Evolutionary conservation across 768 basidiomycete genomes (phyloP).

Genomic region (Phaffia tasmanica): DNA sequence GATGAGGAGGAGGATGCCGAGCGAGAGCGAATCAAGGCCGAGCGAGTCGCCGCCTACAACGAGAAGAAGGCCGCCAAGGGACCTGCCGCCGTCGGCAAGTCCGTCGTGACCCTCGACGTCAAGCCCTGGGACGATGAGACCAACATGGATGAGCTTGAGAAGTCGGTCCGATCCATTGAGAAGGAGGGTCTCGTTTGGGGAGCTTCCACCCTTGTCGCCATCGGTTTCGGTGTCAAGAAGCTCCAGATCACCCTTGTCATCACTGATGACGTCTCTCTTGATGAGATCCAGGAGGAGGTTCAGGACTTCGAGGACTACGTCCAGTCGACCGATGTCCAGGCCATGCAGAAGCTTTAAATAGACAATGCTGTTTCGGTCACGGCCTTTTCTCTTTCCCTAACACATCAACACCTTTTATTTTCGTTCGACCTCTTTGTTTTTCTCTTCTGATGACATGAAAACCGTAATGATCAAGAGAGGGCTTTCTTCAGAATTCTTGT

Average conservation of each 20-base stretch:
- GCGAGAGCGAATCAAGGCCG: conserved; percentile 74
- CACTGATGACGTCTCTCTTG: conserved; percentile 68
- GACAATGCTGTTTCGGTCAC: no score
- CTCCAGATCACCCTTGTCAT: conserved; percentile 59
- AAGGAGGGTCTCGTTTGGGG: conserved; percentile 93
- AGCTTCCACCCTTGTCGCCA: conserved; percentile 68
- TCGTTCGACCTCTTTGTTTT: no score
- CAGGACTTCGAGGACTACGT: conserved; percentile 67
- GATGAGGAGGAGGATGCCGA: conserved; percentile 50
- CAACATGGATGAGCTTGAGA: conserved; percentile 80
- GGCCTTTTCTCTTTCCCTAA: no score
- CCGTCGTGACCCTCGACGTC: conserved; percentile 93
- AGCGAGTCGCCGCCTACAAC: conserved; percentile 87
- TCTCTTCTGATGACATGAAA: no score
- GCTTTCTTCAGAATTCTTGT: no score
- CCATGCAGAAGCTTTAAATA: conserved; percentile 58
- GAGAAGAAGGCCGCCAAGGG: conserved; percentile 58
- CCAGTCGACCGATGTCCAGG: conserved; percentile 81
- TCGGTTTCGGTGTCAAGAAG: conserved; percentile 88
- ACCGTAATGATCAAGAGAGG: no score
- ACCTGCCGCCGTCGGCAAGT: conserved; percentile 48
- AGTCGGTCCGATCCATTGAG: conserved; percentile 70
- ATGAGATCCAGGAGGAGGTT: conserved; percentile 86
- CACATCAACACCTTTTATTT: no score
- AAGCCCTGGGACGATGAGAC: conserved; percentile 61